These are phyloP conservation scores for Diaporthe citriasiana DNA, from an alignment of 2,329 filamentous ascomycete genomes.

Conservation along the genomic window DNA sequence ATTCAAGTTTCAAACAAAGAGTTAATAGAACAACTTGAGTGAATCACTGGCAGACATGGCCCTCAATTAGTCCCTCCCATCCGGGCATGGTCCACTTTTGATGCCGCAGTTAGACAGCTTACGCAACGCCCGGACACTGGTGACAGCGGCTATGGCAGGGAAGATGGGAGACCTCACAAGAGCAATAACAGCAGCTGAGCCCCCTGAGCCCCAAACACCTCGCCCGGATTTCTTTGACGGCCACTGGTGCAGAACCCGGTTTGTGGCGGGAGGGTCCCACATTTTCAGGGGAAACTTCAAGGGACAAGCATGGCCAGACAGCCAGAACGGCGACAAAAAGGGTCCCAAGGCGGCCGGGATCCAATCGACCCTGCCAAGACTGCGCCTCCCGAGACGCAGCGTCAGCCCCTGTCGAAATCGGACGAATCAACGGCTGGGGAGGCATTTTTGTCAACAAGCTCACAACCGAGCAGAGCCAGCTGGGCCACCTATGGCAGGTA, in stretches of 20 bases:
- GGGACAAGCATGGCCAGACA: not conserved
- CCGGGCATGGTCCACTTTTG: constrained; percentile 32
- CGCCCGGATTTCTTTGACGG: not conserved
- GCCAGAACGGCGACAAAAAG: constrained; percentile 1
- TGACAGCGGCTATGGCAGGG: constrained; percentile 18
- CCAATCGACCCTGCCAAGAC: constrained; percentile 36
- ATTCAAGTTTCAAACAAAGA: not conserved
- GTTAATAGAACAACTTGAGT: not conserved
- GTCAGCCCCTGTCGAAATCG: constrained; percentile 31
- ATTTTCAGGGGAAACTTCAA: not conserved
- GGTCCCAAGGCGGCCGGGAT: not conserved
- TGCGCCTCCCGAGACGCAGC: constrained; percentile 38
- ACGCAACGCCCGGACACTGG: constrained; percentile 10
- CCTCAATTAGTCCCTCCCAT: not conserved
- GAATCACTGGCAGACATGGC: not conserved
- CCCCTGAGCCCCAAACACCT: constrained; percentile 1
- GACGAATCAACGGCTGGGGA: constrained; percentile 17
- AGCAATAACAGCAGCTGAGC: not conserved
- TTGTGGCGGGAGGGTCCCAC: constrained; percentile 8
- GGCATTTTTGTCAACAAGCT: not conserved
- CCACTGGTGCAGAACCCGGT: not conserved
- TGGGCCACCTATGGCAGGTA: not conserved
- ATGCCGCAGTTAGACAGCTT: constrained; percentile 36
- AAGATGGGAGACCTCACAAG: constrained; percentile 1
- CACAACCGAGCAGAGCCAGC: not conserved